Percentiles rank a stretch among this genome's conserved stretches.
Conservation (phyloP, 331 rosid genomes). For the Acacia pycnantha region DNA sequence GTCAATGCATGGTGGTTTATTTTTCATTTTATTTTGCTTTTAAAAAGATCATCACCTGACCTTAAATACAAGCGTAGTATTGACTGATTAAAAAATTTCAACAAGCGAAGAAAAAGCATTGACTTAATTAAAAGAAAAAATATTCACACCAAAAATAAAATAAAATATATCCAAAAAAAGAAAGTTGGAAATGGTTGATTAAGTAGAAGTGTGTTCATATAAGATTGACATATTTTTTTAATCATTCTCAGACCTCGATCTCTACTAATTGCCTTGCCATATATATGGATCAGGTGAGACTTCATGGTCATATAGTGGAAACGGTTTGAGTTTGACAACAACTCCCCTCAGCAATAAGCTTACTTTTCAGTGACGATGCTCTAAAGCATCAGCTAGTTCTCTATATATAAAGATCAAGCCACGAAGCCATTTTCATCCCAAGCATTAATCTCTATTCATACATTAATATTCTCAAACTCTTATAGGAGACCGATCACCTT, state of each 20-base stretch:
- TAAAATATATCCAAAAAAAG: not conserved
- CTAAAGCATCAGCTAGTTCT: not conserved
- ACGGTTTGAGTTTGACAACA: constrained; percentile 15
- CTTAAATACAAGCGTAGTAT: not conserved
- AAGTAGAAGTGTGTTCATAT: not conserved
- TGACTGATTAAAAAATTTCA: not conserved
- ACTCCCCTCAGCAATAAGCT: constrained; percentile 15
- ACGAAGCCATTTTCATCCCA: not conserved
- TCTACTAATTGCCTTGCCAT: not conserved
- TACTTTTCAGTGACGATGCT: not conserved
- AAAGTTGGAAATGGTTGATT: not conserved
- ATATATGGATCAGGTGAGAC: not conserved
- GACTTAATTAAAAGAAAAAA: not conserved
- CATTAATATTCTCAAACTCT: not conserved
- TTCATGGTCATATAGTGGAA: constrained; percentile 2
- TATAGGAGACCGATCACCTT: not conserved
- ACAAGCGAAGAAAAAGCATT: not conserved
- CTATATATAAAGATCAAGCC: constrained; percentile 5
- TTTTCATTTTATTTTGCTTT: too few species aligned
- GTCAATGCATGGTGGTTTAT: not conserved
- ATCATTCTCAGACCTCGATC: not conserved
- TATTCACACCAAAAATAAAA: not conserved
- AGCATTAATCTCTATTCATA: not conserved
- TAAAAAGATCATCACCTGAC: not conserved
- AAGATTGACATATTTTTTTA: not conserved